Evolutionary conservation across 2,329 filamentous ascomycete species (phyloP).

Genomic region (Colletotrichum sidae): DNA sequence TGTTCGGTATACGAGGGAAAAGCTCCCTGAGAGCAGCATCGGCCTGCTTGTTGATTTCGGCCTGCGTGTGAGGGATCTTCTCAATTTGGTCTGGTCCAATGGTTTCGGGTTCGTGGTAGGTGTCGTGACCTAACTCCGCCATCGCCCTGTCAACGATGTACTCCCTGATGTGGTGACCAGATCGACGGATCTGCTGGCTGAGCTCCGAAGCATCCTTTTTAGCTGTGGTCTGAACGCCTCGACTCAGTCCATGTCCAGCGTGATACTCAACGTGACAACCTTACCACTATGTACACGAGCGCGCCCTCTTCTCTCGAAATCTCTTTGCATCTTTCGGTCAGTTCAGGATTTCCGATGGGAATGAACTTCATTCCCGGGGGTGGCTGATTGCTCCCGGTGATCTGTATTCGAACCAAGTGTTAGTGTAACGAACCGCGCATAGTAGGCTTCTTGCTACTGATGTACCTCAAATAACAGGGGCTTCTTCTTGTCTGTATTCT

Average conservation of each 20-base stretch:
- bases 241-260: background rate
- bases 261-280: slow-evolving; percentile 37
- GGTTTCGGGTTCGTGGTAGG: slow-evolving; percentile 37
- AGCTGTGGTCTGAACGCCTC: slow-evolving; percentile 15
- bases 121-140: slow-evolving; percentile 36
- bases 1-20: slow-evolving; percentile 74
- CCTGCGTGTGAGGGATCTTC: slow-evolving; percentile 69
- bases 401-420: slow-evolving; percentile 49
- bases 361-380: slow-evolving; percentile 73
- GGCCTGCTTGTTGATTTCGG: slow-evolving; percentile 71
- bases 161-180: slow-evolving; percentile 70
- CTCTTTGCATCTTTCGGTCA: slow-evolving; percentile 73
- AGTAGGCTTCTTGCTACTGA: slow-evolving; percentile 5
- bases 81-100: slow-evolving; percentile 49
- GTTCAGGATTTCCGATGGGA: slow-evolving; percentile 69
- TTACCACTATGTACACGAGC: slow-evolving; percentile 75
- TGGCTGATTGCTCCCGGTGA: slow-evolving; percentile 62
- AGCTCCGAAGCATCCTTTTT: slow-evolving; percentile 50
- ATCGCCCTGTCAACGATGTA: slow-evolving; percentile 68
- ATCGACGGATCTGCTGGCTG: slow-evolving; percentile 66
- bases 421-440: slow-evolving; percentile 13
- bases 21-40: slow-evolving; percentile 72
- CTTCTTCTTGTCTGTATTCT: slow-evolving; percentile 73
- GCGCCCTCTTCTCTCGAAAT: slow-evolving; percentile 70
- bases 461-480: slow-evolving; percentile 72